Evolutionary conservation across 805 yeast species (phyloP).

Genomic region (Metschnikowia kofuensis): DNA sequence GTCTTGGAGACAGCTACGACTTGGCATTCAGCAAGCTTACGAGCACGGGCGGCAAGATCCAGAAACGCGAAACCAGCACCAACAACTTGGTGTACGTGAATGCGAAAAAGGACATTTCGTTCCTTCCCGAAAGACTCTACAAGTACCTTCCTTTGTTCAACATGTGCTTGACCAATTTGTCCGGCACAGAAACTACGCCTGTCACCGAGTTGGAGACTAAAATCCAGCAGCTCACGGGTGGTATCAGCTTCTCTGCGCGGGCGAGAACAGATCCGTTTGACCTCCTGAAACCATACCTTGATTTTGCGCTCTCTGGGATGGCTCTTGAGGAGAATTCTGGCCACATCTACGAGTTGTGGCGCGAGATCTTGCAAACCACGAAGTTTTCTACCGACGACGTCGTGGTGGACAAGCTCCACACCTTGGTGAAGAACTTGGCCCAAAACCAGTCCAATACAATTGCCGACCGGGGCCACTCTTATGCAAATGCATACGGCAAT

Average conservation of each 20-base stretch:
- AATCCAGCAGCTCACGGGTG: slow-evolving; percentile 82
- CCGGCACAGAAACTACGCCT: slow-evolving; percentile 69
- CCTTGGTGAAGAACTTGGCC: slow-evolving; percentile 68
- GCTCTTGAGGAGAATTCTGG: slow-evolving; percentile 62
- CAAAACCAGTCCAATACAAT: slow-evolving; percentile 76
- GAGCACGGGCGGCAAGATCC: slow-evolving; percentile 30
- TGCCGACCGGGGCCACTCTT: slow-evolving; percentile 86
- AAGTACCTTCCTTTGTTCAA: slow-evolving; percentile 75
- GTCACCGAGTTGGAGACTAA: slow-evolving; percentile 84
- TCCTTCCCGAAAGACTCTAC: slow-evolving; percentile 59
- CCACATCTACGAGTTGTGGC: slow-evolving; percentile 63
- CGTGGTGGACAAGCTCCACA: slow-evolving; percentile 61
- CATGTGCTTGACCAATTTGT: slow-evolving; percentile 73
- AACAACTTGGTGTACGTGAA: slow-evolving; percentile 80
- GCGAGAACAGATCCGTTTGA: slow-evolving; percentile 54
- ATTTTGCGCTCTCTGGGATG: slow-evolving; percentile 63
- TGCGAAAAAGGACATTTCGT: slow-evolving; percentile 58
- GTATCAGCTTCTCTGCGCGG: slow-evolving; percentile 61
- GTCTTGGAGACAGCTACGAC: slow-evolving; percentile 42
- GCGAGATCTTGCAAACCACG: slow-evolving; percentile 65
- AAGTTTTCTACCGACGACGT: slow-evolving; percentile 50
- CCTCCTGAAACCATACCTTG: slow-evolving; percentile 47
- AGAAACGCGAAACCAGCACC: slow-evolving; percentile 60
- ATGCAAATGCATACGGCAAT: slow-evolving; percentile 66
- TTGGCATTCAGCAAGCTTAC: slow-evolving; percentile 26